Percentiles rank a stretch among this genome's conserved stretches.
These are phyloP conservation scores for Rhizopogon sp. DNA, from an alignment of 768 basidiomycete species.

Conservation along the genomic window DNA sequence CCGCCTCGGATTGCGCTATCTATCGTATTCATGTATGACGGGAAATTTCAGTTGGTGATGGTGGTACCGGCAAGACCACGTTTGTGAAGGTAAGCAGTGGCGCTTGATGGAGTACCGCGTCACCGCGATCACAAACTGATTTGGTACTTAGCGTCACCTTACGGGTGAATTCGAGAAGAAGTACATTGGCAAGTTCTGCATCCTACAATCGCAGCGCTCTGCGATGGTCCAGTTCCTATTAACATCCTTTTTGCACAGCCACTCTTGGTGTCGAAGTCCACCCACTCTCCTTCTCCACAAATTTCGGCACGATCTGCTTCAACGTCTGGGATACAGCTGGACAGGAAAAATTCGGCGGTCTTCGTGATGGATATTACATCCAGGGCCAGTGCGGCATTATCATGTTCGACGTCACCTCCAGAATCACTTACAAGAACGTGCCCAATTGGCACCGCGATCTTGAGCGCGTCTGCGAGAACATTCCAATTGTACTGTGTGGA, in stretches of 20 bases:
- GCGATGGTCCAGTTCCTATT: slow-evolving; percentile 8
- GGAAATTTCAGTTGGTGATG: slow-evolving; percentile 72
- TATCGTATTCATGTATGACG: slow-evolving; percentile 7
- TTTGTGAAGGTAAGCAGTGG: slow-evolving; percentile 81
- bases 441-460: slow-evolving; percentile 99
- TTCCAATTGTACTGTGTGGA: slow-evolving; percentile 98
- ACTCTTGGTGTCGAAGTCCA: slow-evolving; percentile 99
- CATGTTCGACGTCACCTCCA: slow-evolving; percentile 99
- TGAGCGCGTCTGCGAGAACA: slow-evolving; percentile 99
- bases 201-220: slow-evolving; percentile 8
- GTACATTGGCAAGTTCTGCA: slow-evolving; percentile 75
- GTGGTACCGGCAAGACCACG: slow-evolving; percentile 97
- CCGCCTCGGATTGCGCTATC: slow-evolving; percentile 5
- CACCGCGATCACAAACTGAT: slow-evolving; percentile 55
- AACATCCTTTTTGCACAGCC: slow-evolving; percentile 44
- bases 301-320: slow-evolving; percentile 98
- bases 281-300: slow-evolving; percentile 93
- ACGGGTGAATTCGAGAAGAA: slow-evolving; percentile 99
- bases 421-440: slow-evolving; percentile 99
- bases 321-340: slow-evolving; percentile 99
- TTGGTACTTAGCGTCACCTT: slow-evolving; percentile 77
- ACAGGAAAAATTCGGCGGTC: slow-evolving; percentile 99
- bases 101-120: slow-evolving; percentile 14
- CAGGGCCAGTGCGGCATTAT: slow-evolving; percentile 99
- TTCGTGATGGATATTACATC: slow-evolving; percentile 95